These are phyloP conservation scores for Coix lacrymajobi DNA, from an alignment of 176 grass and related monocot species.

Conservation along the genomic window DNA sequence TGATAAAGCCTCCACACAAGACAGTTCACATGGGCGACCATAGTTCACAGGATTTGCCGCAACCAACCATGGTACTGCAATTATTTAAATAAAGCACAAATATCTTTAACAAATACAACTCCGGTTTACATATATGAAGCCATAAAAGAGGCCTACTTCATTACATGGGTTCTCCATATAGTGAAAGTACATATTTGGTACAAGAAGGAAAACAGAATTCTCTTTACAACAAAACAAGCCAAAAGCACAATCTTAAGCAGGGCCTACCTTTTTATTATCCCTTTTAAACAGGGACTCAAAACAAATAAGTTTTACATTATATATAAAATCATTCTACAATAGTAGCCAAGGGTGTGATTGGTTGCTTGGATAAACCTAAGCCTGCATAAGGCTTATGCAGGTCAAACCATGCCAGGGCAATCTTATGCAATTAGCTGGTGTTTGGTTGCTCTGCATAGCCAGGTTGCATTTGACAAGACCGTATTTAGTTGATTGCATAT, in stretches of 20 bases:
- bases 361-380: not conserved
- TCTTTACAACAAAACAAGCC: not conserved
- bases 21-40: conserved; percentile 88
- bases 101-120: not conserved
- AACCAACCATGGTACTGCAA: conserved; percentile 96
- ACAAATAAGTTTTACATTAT: not conserved
- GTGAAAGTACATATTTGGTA: not conserved
- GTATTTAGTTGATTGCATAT: not conserved
- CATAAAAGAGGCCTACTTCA: not conserved
- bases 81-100: not conserved
- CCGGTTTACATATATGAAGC: not conserved
- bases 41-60: conserved; percentile 99
- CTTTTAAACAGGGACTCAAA: not conserved
- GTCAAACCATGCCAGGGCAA: not conserved
- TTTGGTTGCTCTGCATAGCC: not conserved
- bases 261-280: not conserved
- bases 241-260: not conserved
- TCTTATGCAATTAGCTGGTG: not conserved
- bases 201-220: not conserved
- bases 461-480: not conserved
- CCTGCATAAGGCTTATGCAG: not conserved
- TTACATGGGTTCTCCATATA: not conserved
- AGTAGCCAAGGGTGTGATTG: not conserved
- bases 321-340: not conserved
- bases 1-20: conserved; percentile 97